Conservation (phyloP, 768 basidiomycete species). For the Agrocybe praecox region DNA sequence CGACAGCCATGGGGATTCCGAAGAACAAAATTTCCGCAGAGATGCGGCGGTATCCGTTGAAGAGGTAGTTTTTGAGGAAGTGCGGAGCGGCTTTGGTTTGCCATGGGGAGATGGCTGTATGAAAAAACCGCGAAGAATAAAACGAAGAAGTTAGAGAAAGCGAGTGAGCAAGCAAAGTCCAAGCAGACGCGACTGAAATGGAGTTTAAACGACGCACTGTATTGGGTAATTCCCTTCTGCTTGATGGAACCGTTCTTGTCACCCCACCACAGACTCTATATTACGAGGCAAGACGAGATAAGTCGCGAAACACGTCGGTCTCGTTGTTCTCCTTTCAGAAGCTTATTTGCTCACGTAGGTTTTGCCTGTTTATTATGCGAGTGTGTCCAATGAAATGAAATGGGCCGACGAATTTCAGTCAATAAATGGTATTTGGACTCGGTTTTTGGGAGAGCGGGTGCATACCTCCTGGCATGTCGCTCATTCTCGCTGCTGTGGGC, state of each 20-base stretch:
- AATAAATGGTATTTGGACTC: neutral
- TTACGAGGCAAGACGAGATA: neutral
- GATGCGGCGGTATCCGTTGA: constrained; percentile 84
- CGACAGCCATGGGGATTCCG: constrained; percentile 72
- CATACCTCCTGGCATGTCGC: constrained; percentile 87
- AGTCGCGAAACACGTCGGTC: neutral
- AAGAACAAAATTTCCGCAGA: constrained; percentile 78
- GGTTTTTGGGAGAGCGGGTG: constrained; percentile 18
- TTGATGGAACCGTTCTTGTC: constrained; percentile 54
- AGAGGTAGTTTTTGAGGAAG: constrained; percentile 73
- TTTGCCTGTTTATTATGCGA: constrained; percentile 64
- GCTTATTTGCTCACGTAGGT: constrained; percentile 63
- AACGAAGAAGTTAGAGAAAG: neutral
- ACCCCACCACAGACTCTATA: constrained; percentile 91
- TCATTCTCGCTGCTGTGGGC: constrained; percentile 56
- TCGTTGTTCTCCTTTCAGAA: neutral
- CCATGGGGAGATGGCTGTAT: constrained; percentile 79
- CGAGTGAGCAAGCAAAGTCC: neutral
- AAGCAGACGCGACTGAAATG: neutral
- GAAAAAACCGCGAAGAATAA: neutral
- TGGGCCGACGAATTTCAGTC: constrained; percentile 4
- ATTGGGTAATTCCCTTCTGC: constrained; percentile 76
- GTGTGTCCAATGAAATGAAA: neutral
- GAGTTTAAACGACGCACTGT: constrained; percentile 68
- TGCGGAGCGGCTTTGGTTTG: constrained; percentile 74